Evolutionary conservation across 1,284 basidiomycete genomes (phyloP), one percentile per base, ranked within the genome.

Genomic region (Ganoderma boninense): DNA sequence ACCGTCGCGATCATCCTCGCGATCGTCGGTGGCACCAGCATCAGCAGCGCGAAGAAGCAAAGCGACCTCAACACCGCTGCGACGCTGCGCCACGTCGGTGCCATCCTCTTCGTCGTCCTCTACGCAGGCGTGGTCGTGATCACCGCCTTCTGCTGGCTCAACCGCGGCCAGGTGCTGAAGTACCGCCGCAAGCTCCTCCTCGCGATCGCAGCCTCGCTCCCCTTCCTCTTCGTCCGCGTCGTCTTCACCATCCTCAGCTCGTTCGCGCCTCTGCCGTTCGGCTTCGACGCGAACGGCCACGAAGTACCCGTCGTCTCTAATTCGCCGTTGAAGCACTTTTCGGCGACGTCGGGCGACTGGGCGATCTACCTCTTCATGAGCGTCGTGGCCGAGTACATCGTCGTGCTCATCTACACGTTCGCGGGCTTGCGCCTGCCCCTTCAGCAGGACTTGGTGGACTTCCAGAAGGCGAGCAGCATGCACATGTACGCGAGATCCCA

Each of bases 151-250:
- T 85, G 85, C 70, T 91, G 88, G 87, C 76, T 75, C 20, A 85
- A 85, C 69, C 83, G 81, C 40, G 79, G 80, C 69, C 78, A 81
- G 62, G 78, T 92, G 74, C 83, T 87, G 78, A 84, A 79, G 69
- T 85, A 87, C 75, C 86, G 90, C 70, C 84, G 84, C 71, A 86
- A 77, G 89, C 82, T 91, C 42, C 82, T 92, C 61, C 73, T 76
- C 40, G 89, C 87, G 23, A 81, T 91, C 63, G 82, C 86, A 16
- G 52, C 81, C 61, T 87, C 87, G 4, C 79, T 92, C 20, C 89
- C 90, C 11, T 87, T 91, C 79, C 82, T 92, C 54, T 86, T 84
- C 14, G 84, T 87, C 46, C 88, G 91, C 54, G 81, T 87, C 52
- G 80, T 87, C 7, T 90, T 90, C 75, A 80, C 82, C 57, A 78